phyloP scores from a whole-genome alignment of 1,284 basidiomycete genomes.

The Cystobasidium sp. region DNA sequence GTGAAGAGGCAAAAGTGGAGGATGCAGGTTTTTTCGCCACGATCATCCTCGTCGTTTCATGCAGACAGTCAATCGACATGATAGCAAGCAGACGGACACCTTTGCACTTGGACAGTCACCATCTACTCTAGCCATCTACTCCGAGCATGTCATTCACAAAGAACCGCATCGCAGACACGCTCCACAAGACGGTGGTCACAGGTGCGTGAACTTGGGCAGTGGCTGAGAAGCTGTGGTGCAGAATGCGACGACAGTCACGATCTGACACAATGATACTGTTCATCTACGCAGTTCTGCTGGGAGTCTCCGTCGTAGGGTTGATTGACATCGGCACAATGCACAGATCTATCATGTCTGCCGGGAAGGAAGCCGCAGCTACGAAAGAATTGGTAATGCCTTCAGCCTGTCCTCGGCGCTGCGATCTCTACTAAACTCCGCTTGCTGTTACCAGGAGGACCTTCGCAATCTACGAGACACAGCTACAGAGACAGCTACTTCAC shows the following conservation, averaged over 20 bases:
- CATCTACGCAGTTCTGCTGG: slow-evolving; percentile 16
- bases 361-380: slow-evolving; percentile 17
- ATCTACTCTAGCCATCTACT: too few relatives aligned
- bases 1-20: not conserved
- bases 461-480: slow-evolving; percentile 4
- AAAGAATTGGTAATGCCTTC: slow-evolving; percentile 26
- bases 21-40: slow-evolving; percentile 13
- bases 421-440: not conserved
- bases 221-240: not conserved
- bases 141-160: slow-evolving; percentile 3
- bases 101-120: too few relatives aligned
- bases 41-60: not conserved
- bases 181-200: slow-evolving; percentile 32
- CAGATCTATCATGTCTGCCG: slow-evolving; percentile 25
- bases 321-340: slow-evolving; percentile 40
- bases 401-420: not conserved
- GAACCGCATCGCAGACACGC: slow-evolving; percentile 16
- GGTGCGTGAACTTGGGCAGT: slow-evolving; percentile 7
- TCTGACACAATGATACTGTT: not conserved
- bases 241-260: not conserved
- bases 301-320: slow-evolving; percentile 33
- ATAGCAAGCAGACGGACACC: too few relatives aligned
- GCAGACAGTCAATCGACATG: not conserved
- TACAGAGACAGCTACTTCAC: too few relatives aligned
- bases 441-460: slow-evolving; percentile 21